phyloP scores from a whole-genome alignment of 768 basidiomycete species.

The Amanita exitialis region DNA sequence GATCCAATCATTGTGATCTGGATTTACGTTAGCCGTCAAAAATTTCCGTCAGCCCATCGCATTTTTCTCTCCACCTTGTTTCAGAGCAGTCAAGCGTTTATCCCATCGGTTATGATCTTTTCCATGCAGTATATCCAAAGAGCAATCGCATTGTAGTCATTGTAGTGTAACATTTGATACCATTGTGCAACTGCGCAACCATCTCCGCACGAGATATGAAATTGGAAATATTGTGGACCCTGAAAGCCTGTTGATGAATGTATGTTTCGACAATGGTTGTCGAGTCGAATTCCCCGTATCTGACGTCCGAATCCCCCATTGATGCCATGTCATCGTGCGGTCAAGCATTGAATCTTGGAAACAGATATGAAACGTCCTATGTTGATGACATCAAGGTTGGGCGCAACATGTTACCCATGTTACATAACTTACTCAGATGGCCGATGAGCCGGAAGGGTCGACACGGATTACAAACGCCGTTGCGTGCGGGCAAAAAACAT shows the following conservation, averaged over 20 bases:
- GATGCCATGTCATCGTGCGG: too few relatives aligned
- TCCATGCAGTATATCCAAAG: neutral
- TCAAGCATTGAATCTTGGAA: too few relatives aligned
- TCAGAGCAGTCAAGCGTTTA: too few relatives aligned
- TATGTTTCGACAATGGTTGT: neutral
- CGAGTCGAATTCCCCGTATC: too few relatives aligned
- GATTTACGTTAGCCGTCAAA: neutral
- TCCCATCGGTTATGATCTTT: neutral
- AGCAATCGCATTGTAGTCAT: neutral
- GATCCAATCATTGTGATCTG: constrained; percentile 61
- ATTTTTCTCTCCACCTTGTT: neutral
- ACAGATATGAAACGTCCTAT: too few relatives aligned
- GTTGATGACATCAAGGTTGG: too few relatives aligned
- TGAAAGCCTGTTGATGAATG: neutral
- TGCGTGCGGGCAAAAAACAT: neutral
- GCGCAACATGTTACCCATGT: too few relatives aligned
- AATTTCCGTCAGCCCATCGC: neutral
- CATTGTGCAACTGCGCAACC: neutral
- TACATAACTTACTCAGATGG: neutral
- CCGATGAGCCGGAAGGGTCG: neutral
- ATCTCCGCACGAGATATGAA: neutral
- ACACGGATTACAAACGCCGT: neutral
- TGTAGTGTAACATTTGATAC: neutral
- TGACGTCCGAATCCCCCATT: too few relatives aligned
- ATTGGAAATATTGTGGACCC: neutral